phyloP scores from a whole-genome alignment of 345 rosid species.

The Erodium maritimum region DNA sequence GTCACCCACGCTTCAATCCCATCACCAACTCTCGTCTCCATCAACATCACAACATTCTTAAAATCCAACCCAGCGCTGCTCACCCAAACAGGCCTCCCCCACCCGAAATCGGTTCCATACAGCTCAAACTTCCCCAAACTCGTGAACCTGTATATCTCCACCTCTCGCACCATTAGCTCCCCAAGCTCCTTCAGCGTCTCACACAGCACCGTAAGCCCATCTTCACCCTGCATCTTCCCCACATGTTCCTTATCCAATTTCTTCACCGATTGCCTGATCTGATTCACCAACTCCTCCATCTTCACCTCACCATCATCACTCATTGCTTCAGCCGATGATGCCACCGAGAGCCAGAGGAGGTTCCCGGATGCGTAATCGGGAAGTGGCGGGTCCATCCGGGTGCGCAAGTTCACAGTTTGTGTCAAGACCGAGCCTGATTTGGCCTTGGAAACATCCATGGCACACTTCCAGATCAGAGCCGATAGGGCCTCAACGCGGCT shows the following conservation, averaged over 20 bases:
- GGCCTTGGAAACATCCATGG: not conserved
- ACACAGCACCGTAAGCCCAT: not conserved
- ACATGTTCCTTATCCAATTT: slow-evolving; percentile 1
- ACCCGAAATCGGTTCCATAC: slow-evolving; percentile 23
- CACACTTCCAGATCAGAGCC: slow-evolving; percentile 10
- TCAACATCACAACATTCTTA: slow-evolving; percentile 7
- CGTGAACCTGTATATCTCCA: slow-evolving; percentile 9
- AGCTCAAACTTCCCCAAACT: slow-evolving; percentile 19
- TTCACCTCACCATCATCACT: slow-evolving; percentile 10
- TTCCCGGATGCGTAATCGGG: slow-evolving; percentile 16
- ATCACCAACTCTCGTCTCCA: too few relatives aligned
- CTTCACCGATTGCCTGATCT: slow-evolving; percentile 15
- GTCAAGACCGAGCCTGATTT: slow-evolving; percentile 4
- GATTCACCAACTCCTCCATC: slow-evolving; percentile 9
- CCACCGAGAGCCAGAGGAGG: slow-evolving; percentile 1
- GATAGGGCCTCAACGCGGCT: slow-evolving; percentile 7
- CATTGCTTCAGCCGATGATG: too few relatives aligned
- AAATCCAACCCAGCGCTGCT: slow-evolving; percentile 4
- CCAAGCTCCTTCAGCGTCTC: slow-evolving; percentile 1
- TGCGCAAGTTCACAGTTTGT: slow-evolving; percentile 28
- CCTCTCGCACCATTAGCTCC: not conserved
- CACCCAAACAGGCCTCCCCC: slow-evolving; percentile 28
- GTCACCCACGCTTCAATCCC: too few relatives aligned
- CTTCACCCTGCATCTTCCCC: not conserved
- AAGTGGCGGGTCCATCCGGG: slow-evolving; percentile 10